A percentile compares a stretch with the other conserved stretches of the same genome.
These are phyloP conservation scores for Metschnikowia proteae DNA, from an alignment of 805 yeast species.

Conservation along the genomic window DNA sequence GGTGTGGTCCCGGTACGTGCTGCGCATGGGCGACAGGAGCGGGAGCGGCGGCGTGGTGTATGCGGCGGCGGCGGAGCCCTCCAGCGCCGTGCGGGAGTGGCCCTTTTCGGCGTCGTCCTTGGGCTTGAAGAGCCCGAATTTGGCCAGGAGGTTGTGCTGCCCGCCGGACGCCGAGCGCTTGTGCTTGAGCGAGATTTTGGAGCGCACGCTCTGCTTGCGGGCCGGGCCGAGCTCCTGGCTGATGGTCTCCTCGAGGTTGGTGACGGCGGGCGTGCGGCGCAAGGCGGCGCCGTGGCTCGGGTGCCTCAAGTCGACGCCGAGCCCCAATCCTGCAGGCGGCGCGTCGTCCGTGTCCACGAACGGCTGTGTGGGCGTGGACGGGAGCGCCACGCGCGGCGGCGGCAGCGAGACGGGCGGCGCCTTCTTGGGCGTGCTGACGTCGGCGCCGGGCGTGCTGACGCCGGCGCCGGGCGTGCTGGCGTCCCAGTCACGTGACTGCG, in stretches of 20 bases:
- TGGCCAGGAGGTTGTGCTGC: conserved; percentile 22
- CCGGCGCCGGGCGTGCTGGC: conserved; percentile 15
- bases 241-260: conserved; percentile 30
- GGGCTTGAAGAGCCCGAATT: conserved; percentile 33
- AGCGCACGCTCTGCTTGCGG: conserved; percentile 30
- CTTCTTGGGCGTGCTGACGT: conserved; percentile 17
- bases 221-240: conserved; percentile 14
- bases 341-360: neutral
- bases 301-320: neutral
- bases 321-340: neutral
- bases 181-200: conserved; percentile 35
- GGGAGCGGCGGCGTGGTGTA: conserved; percentile 48
- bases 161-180: conserved; percentile 41
- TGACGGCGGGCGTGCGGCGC: conserved; percentile 20
- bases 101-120: conserved; percentile 23
- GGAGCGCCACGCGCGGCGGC: conserved; percentile 35
- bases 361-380: conserved; percentile 23
- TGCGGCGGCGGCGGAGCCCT: conserved; percentile 31
- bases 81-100: conserved; percentile 40
- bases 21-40: conserved; percentile 20
- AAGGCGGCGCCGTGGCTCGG: conserved; percentile 31
- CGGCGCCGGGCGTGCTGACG: conserved; percentile 13
- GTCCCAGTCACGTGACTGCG: neutral
- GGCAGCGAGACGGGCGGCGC: conserved; percentile 27
- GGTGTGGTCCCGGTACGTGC: conserved; percentile 25